These are phyloP conservation scores for Starmera dryadoides DNA, from an alignment of 805 yeast genomes.

Conservation along the genomic window DNA sequence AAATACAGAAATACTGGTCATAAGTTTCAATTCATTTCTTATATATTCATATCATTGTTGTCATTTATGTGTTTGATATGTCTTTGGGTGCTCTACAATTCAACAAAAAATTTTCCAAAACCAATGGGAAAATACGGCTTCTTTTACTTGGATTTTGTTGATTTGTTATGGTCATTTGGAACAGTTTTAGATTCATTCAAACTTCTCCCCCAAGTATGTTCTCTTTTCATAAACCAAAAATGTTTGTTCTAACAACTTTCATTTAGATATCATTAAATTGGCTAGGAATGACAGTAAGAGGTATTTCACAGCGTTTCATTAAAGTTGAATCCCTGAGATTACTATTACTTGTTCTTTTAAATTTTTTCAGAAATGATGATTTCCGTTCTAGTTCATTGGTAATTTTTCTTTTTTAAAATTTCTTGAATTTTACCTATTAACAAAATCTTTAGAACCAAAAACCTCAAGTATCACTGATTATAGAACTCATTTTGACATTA, in stretches of 20 bases:
- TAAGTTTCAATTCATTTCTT: conserved; percentile 30
- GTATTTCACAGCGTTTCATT: background rate
- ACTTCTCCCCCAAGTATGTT: conserved; percentile 30
- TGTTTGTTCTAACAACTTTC: background rate
- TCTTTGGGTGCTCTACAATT: conserved; percentile 2
- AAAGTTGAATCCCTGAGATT: background rate
- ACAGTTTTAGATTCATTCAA: conserved; percentile 19
- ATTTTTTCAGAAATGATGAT: background rate
- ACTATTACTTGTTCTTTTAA: background rate
- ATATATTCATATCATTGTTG: conserved; percentile 1
- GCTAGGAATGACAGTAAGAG: conserved; percentile 1
- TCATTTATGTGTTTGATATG: background rate
- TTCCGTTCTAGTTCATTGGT: background rate
- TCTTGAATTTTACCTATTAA: no score
- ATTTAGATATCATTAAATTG: conserved; percentile 1
- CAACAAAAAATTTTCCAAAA: background rate
- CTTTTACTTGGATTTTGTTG: conserved; percentile 32
- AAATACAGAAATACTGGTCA: conserved; percentile 25
- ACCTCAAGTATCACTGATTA: background rate
- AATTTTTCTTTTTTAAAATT: background rate
- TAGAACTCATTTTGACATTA: background rate
- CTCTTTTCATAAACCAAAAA: background rate
- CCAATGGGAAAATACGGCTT: conserved; percentile 24
- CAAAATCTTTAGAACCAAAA: background rate
- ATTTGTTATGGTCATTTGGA: conserved; percentile 31